phyloP scores from a whole-genome alignment of 2,329 filamentous ascomycete species.

The Botrytis sinoallii region DNA sequence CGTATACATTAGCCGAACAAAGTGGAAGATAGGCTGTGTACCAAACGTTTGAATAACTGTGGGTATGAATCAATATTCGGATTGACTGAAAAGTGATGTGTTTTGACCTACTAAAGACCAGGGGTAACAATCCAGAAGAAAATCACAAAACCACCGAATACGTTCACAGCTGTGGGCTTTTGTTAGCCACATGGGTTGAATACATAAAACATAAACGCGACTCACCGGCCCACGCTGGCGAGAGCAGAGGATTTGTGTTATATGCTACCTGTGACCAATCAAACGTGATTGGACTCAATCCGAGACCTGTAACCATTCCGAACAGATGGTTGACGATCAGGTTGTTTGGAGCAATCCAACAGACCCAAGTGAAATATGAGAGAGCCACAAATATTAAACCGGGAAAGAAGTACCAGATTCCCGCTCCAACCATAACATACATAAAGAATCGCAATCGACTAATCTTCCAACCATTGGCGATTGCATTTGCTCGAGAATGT shows the following conservation, averaged over 20 bases:
- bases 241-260: slow-evolving; percentile 42
- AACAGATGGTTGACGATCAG: slow-evolving; percentile 69
- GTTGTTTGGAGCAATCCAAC: slow-evolving; percentile 68
- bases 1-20: slow-evolving; percentile 66
- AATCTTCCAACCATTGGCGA: slow-evolving; percentile 55
- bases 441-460: slow-evolving; percentile 40
- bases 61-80: neutral
- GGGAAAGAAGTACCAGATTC: slow-evolving; percentile 52
- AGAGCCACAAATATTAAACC: slow-evolving; percentile 64
- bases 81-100: too few relatives aligned
- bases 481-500: slow-evolving; percentile 59
- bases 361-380: slow-evolving; percentile 66
- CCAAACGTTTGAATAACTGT: slow-evolving; percentile 57
- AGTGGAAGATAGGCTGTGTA: slow-evolving; percentile 64
- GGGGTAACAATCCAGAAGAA: slow-evolving; percentile 61
- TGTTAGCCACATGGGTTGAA: neutral
- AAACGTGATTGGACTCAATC: slow-evolving; percentile 52
- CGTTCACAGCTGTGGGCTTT: slow-evolving; percentile 59
- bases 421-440: slow-evolving; percentile 42
- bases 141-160: slow-evolving; percentile 60
- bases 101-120: slow-evolving; percentile 48
- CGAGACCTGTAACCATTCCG: slow-evolving; percentile 50
- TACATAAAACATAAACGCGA: neutral
- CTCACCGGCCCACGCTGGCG: slow-evolving; percentile 56
- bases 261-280: slow-evolving; percentile 67